A percentile compares a stretch with the other conserved stretches of the same genome.
phyloP scores from a whole-genome alignment of 225 moss, liverwort and hornwort genomes.

The Pleurozium schreberi region DNA sequence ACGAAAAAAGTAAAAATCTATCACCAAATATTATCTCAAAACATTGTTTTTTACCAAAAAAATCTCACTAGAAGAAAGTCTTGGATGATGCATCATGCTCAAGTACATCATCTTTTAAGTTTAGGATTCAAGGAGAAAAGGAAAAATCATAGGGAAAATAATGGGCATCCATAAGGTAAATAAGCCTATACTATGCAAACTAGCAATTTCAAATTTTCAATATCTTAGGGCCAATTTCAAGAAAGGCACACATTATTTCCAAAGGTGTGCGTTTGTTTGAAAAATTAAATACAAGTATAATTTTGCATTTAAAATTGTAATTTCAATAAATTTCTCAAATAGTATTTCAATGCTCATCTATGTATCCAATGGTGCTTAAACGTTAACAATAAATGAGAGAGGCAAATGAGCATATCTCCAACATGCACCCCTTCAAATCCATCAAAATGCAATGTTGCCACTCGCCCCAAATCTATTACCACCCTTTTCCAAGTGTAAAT shows the following conservation, averaged over 20 bases:
- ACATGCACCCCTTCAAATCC: no score
- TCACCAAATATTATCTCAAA: not conserved
- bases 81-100: not conserved
- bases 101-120: not conserved
- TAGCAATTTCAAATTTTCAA: not conserved
- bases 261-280: not conserved
- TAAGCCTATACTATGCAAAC: no score
- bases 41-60: no score
- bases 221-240: not conserved
- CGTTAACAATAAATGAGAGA: no score
- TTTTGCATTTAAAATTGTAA: not conserved
- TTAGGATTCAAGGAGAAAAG: not conserved
- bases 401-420: no score
- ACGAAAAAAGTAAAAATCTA: not conserved
- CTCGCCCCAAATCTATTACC: no score
- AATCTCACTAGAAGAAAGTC: not conserved
- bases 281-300: accelerated
- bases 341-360: no score
- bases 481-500: no score
- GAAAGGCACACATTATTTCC: not conserved
- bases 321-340: not conserved
- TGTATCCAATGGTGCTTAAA: no score
- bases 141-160: not conserved
- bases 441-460: no score
- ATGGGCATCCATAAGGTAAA: accelerated